Percentiles rank a stretch among this genome's conserved stretches.
These are phyloP conservation scores for Infundibulicybe gibba DNA, from an alignment of 768 basidiomycete species.

Conservation along the genomic window DNA sequence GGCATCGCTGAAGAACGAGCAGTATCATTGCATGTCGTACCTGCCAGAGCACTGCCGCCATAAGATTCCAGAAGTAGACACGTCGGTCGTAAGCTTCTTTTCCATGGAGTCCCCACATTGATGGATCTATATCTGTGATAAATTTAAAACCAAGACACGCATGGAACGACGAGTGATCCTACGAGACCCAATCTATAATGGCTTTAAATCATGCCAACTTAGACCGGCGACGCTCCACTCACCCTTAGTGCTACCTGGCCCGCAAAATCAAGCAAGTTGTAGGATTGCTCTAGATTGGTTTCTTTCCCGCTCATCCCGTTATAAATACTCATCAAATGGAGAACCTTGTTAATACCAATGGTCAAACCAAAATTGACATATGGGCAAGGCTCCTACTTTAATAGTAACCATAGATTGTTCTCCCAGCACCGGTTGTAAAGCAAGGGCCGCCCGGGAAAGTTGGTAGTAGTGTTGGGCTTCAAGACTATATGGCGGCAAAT, in stretches of 20 bases:
- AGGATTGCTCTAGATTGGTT: constrained; percentile 43
- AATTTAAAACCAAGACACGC: not conserved
- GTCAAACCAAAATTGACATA: not conserved
- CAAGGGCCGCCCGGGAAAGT: constrained; percentile 41
- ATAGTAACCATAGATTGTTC: constrained; percentile 43
- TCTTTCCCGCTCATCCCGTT: constrained; percentile 52
- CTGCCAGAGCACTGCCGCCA: constrained; percentile 48
- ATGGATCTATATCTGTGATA: constrained; percentile 43
- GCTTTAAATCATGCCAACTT: constrained; percentile 4
- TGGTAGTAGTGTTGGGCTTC: constrained; percentile 51
- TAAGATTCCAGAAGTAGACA: constrained; percentile 52
- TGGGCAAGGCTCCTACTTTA: constrained; percentile 22
- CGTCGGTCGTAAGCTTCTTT: constrained; percentile 51
- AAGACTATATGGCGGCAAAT: constrained; percentile 41
- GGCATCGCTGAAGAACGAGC: not conserved
- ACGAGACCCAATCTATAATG: constrained; percentile 40
- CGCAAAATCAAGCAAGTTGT: constrained; percentile 42
- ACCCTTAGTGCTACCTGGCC: constrained; percentile 46
- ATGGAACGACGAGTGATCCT: constrained; percentile 12
- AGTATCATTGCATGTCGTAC: constrained; percentile 20
- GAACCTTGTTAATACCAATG: constrained; percentile 21
- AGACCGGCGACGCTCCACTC: constrained; percentile 5
- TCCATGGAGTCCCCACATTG: constrained; percentile 44
- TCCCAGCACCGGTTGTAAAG: constrained; percentile 39
- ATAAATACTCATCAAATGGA: constrained; percentile 53